Evolutionary conservation across 1,284 basidiomycete species (phyloP), one percentile per base, ranked within the genome.

Genomic region (Pseudozyma tsukubaensis): DNA sequence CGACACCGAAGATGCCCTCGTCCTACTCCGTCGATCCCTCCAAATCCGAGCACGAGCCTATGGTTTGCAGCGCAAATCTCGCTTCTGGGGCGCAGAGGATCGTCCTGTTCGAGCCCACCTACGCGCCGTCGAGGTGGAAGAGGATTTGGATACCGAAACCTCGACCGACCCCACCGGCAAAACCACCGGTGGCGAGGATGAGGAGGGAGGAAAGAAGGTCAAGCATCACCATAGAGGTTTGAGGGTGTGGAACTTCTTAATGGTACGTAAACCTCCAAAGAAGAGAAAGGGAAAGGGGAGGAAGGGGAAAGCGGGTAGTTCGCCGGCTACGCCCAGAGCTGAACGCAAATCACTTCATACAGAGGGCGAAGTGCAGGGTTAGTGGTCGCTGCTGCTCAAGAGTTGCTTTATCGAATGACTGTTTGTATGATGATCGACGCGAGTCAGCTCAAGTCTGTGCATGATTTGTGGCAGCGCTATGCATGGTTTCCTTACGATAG

Each of bases 1-100:
- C 24, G 80, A 82, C 52, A 78, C 77, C 0, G 60, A 72, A 7
- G 64, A 68, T 36, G 65, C 71, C 0, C 50, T 73, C 3, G 50
- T 63, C 5, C 61, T 73, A 0, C n/a, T 73, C 6, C 39, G 61
- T 9, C 35, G 66, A 12, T 68, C 64, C 8, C 48, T 73, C 1
- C 71, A 68, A 37, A 73, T 73, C 40, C 18, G 71, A 12, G 64
- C 71, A 9, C n/a, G 58, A 13, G 64, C 64, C 1, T 73, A 73
- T 42, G 64, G 71, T 7, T 12, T 73, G 1, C 57, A 59, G 40
- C 42, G 57, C 14, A 68, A 68, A 42, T 53, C 48, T 16, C 34
- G 67, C 4, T 70, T 70, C 60, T 64, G 67, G 67, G 67, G 60
- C 4, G 67, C 67, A 39, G 57, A 64, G 34, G 67, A 70, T 19